Conservation (phyloP, 1,139 yeast species). For the Yamadazyma taylorii region DNA sequence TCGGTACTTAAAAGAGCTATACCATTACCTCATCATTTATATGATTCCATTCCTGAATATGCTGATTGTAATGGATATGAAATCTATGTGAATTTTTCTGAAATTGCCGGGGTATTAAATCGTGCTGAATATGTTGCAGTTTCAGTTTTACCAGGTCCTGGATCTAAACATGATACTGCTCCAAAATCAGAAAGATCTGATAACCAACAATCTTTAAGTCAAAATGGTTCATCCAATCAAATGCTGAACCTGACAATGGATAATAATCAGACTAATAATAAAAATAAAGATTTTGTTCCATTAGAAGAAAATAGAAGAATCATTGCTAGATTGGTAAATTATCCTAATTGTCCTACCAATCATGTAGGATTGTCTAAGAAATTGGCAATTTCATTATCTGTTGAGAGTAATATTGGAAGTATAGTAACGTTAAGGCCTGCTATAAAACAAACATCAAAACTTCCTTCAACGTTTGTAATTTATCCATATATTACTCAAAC, state of each 20-base stretch:
- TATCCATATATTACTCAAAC: slow-evolving; percentile 58
- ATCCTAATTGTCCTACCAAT: slow-evolving; percentile 35
- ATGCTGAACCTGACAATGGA: slow-evolving; percentile 1
- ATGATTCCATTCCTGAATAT: slow-evolving; percentile 21
- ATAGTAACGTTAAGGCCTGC: slow-evolving; percentile 56
- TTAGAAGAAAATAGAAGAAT: slow-evolving; percentile 46
- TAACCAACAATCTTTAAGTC: slow-evolving; percentile 6
- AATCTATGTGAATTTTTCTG: slow-evolving; percentile 44
- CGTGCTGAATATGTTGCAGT: slow-evolving; percentile 53
- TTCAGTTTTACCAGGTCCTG: slow-evolving; percentile 58
- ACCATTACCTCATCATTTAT: slow-evolving; percentile 51
- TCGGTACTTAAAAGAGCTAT: slow-evolving; percentile 54
- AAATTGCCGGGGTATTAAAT: slow-evolving; percentile 23
- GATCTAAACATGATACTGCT: slow-evolving; percentile 23
- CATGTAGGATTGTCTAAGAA: slow-evolving; percentile 57
- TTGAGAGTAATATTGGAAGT: slow-evolving; percentile 53
- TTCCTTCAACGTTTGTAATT: slow-evolving; percentile 45
- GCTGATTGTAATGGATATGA: slow-evolving; percentile 31
- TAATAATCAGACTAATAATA: background rate
- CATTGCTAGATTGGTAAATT: slow-evolving; percentile 53
- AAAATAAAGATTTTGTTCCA: slow-evolving; percentile 13
- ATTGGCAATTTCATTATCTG: slow-evolving; percentile 59
- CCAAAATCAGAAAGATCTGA: slow-evolving; percentile 12
- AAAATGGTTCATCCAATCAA: slow-evolving; percentile 4
- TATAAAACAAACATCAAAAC: slow-evolving; percentile 34